Evolutionary conservation across 306 rosid genomes (phyloP).

Genomic region (Casuarina glauca): DNA sequence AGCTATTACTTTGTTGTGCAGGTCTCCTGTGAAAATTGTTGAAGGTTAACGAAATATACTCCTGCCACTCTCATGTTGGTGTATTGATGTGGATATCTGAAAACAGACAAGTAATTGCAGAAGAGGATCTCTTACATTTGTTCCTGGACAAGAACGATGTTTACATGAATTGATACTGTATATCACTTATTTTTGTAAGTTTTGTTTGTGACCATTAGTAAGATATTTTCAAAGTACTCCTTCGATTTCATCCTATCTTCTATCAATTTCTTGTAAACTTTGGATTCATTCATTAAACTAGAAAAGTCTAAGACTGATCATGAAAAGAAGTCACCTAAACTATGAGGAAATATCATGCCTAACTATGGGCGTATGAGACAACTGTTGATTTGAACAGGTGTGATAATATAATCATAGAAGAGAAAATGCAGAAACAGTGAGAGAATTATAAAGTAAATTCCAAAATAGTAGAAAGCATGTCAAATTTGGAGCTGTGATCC

Average conservation of each 20-base stretch:
- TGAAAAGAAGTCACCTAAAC: no score
- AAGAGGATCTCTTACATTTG: constrained; percentile 13
- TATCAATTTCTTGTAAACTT: neutral
- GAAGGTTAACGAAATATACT: constrained; percentile 57
- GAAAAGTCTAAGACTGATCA: no score
- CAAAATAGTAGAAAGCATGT: neutral
- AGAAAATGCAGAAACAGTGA: neutral
- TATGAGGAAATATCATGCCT: no score
- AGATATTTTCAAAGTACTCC: neutral
- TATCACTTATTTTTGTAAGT: neutral
- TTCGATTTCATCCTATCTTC: neutral
- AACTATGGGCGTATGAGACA: no score
- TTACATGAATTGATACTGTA: neutral
- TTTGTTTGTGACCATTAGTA: neutral
- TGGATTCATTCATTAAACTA: no score
- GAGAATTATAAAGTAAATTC: neutral
- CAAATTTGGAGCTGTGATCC: neutral
- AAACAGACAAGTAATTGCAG: neutral
- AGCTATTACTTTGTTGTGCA: constrained; percentile 39
- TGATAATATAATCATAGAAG: no score
- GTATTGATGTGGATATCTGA: neutral
- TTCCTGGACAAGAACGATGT: constrained; percentile 5
- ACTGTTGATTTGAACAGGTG: no score
- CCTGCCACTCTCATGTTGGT: constrained; percentile 4
- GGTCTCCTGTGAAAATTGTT: constrained; percentile 79